Conservation (phyloP, 225 moss, liverwort and hornwort genomes). For the Physcomitrium patens region DNA sequence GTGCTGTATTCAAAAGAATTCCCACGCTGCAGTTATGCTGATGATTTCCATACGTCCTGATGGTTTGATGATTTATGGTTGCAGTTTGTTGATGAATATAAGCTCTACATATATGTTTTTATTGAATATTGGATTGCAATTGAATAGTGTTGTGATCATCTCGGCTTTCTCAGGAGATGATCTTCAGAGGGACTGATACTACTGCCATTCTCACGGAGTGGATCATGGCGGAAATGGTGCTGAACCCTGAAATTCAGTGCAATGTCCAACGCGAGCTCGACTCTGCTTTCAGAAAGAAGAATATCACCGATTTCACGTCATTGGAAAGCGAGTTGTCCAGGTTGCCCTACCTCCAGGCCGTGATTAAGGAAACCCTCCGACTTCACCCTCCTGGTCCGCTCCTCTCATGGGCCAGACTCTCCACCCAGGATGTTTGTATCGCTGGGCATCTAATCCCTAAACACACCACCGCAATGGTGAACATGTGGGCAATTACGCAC, state of each 20-base stretch:
- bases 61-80: not conserved
- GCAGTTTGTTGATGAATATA: not conserved
- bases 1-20: too few species aligned
- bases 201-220: slow-evolving; percentile 78
- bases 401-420: slow-evolving; percentile 68
- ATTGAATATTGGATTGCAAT: too few species aligned
- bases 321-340: slow-evolving; percentile 29
- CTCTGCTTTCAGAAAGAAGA: not conserved
- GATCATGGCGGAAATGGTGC: slow-evolving; percentile 62
- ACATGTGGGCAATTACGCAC: slow-evolving; percentile 76
- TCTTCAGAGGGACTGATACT: slow-evolving; percentile 74
- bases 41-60: not conserved
- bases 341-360: slow-evolving; percentile 58
- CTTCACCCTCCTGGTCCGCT: slow-evolving; percentile 73
- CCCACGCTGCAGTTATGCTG: too few species aligned
- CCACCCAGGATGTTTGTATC: slow-evolving; percentile 53
- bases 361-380: slow-evolving; percentile 68
- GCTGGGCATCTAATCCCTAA: slow-evolving; percentile 57
- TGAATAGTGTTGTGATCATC: too few species aligned
- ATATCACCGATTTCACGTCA: not conserved
- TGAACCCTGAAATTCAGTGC: slow-evolving; percentile 51
- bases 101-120: not conserved
- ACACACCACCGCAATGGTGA: slow-evolving; percentile 76
- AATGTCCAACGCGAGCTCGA: slow-evolving; percentile 47
- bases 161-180: slow-evolving; percentile 62